Base-by-base conservation (phyloP, 176 grass and related monocot species). In the Alloteropsis semialata region DNA sequence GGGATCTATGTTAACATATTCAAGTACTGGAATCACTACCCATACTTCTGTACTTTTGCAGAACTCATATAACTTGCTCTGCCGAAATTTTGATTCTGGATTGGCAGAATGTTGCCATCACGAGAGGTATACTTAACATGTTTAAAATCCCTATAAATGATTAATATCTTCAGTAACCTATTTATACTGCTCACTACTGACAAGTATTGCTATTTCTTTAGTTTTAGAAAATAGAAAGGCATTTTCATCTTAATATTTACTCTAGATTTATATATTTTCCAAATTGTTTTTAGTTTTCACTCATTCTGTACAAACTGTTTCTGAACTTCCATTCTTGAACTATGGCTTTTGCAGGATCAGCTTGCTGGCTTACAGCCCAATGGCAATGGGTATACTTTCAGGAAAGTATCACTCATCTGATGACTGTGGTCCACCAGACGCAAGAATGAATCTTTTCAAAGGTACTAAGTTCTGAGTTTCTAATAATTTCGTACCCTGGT, bases 361-460 rank as follows among this genome's bases (percentile, higher is more conserved):
- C 69, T 84, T 97, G 81, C 81, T 97, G 78, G 92, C 92, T 72
- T 97, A 97, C 59, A 97, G 94, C 44, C 94, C 94, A 72, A 92
- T 97, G 88, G 92, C 94, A 54, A 97, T 97, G 92, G n/a, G n/a
- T n/a, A n/a, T n/a, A n/a, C n/a, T n/a, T n/a, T n/a, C n/a, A n/a
- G n/a, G n/a, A n/a, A n/a, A n/a, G n/a, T n/a, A n/a, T n/a, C n/a
- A n/a, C n/a, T n/a, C n/a, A n/a, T n/a, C n/a, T n/a, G n/a, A n/a
- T 53, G 57, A 63, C 72, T 79, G 83, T 3, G 81, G 80, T 3
- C 88, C 88, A 15, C 68, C 46, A 51, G 90, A 94, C 72, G 92
- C 95, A 84, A 82, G 95, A 76, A 87, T 97, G 86, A 97, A 94
- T 87, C 76, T 97, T 80, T 97, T 97, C 69, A 88, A 51, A 91